Conservation (phyloP, 169 alveolate species). For the Plasmodium coatneyi region DNA sequence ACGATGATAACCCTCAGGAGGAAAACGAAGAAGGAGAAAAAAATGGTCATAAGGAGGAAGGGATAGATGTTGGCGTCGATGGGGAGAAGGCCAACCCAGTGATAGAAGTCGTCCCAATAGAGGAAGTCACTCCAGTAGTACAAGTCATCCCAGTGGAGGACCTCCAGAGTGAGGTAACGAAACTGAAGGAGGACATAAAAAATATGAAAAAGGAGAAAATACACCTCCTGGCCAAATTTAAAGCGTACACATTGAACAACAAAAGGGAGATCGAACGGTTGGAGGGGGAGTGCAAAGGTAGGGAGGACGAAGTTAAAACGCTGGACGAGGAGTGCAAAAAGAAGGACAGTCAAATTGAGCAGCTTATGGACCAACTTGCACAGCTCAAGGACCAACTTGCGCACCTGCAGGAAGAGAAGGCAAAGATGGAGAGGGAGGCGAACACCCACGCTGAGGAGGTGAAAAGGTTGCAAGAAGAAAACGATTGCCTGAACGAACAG, state of each 20-base stretch:
- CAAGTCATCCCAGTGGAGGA: background rate
- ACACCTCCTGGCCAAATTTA: constrained; percentile 48
- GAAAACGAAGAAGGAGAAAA: background rate
- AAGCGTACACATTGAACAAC: constrained; percentile 54
- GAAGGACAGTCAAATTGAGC: background rate
- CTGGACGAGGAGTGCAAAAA: background rate
- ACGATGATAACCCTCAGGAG: background rate
- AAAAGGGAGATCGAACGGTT: constrained; percentile 47
- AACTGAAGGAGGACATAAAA: constrained; percentile 13
- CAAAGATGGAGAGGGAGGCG: constrained; percentile 5
- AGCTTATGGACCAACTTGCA: background rate
- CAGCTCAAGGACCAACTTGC: background rate
- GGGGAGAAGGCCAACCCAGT: background rate
- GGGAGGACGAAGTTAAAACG: constrained; percentile 4
- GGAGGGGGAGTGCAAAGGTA: constrained; percentile 13
- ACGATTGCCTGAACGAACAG: background rate
- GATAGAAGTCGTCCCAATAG: background rate
- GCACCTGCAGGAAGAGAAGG: constrained; percentile 7
- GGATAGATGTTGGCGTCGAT: background rate
- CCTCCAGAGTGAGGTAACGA: constrained; percentile 2
- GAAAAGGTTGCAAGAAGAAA: constrained; percentile 3
- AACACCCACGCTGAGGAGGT: background rate
- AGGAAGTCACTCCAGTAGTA: background rate
- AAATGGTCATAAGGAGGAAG: background rate
- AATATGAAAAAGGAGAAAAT: constrained; percentile 71